Base-by-base conservation (phyloP, 1,284 basidiomycete species). In the Melampsora medusae region DNA sequence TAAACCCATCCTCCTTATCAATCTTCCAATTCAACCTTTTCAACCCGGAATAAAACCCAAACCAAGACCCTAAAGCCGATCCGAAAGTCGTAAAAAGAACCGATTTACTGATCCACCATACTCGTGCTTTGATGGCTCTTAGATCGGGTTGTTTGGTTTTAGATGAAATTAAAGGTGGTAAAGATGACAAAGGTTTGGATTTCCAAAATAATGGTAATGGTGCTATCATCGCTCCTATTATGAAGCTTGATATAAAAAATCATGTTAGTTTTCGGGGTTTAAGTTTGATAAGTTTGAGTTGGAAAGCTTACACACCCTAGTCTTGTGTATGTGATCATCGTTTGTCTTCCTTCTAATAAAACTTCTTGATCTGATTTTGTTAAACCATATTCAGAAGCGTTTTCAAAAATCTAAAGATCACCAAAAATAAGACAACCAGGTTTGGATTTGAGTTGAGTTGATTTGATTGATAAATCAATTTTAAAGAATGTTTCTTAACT, bases 131-230 rank as follows among this genome's bases (percentile, higher is more conserved):
- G 5, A 73, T 53, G 10, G 64, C 71, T 9, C 10, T 53, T 6
- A 50, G 38, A 48, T 73, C 56, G 4, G 71, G 71, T 31, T 48
- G 28, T 12, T 73, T 46, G 0, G 48, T 75, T 25, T 17, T 25
- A 12, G 38, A 53, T 22, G 64, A 62, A 48, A 69, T 68, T 33
- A 69, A 22, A 7, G 53, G 66, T 10, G 73, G 73, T 19, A 69
- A 31, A 9, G 59, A 48, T 7, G 67, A 19, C 6, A 66, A 16
- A 12, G 71, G 42, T 50, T 73, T 65, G 22, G 64, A 10, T n/a
- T 61, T 61, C 16, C 62, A 49, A 53, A 73, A 73, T n/a, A 73
- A 31, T 7, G 71, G 71, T 33, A 73, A 19, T 6, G 71, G 71
- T 42, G 71, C 49, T 4, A 73, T 22, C 12, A 50, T 66, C 10